A percentile compares a stretch with the other conserved stretches of the same genome.
Conservation (phyloP, 2,329 filamentous ascomycete species). For the Tolypocladium ovalisporum region DNA sequence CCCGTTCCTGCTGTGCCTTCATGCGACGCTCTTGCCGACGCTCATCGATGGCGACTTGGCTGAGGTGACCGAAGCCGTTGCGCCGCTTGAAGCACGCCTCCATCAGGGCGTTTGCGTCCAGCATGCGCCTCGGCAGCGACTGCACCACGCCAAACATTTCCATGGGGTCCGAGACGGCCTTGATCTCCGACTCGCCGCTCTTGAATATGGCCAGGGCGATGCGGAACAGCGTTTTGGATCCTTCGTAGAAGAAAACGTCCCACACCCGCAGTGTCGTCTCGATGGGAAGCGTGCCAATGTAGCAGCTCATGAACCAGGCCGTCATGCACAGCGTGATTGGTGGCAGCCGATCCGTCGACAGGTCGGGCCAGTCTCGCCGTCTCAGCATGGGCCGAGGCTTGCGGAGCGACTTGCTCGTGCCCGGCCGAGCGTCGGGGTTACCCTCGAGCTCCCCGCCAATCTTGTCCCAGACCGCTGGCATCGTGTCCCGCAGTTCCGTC, state of each 20-base stretch:
- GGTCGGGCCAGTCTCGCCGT: slow-evolving; percentile 26
- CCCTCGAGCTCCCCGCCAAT: slow-evolving; percentile 68
- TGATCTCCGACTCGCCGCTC: slow-evolving; percentile 70
- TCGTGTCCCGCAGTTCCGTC: slow-evolving; percentile 69
- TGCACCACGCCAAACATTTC: slow-evolving; percentile 95
- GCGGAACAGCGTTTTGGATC: slow-evolving; percentile 85
- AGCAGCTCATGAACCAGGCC: slow-evolving; percentile 97
- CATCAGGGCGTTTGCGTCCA: slow-evolving; percentile 74
- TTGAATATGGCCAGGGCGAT: slow-evolving; percentile 90
- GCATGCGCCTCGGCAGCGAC: slow-evolving; percentile 65
- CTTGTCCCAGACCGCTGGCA: slow-evolving; percentile 78
- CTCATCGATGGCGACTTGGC: slow-evolving; percentile 70
- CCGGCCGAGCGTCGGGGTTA: slow-evolving; percentile 22
- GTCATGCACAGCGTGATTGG: slow-evolving; percentile 89
- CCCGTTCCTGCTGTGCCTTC: slow-evolving; percentile 32
- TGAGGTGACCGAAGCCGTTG: slow-evolving; percentile 72
- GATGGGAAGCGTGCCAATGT: slow-evolving; percentile 84
- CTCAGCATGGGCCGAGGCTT: slow-evolving; percentile 26
- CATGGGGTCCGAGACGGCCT: slow-evolving; percentile 72
- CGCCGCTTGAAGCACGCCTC: slow-evolving; percentile 73
- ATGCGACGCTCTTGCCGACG: slow-evolving; percentile 58
- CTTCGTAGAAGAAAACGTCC: slow-evolving; percentile 95
- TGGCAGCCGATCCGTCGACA: slow-evolving; percentile 51
- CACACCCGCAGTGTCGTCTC: slow-evolving; percentile 87
- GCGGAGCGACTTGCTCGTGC: slow-evolving; percentile 23